Percentiles rank a stretch among this genome's conserved stretches.
Conservation (phyloP, 108 stramenopile genomes). For the Nitzschia sp. region DNA sequence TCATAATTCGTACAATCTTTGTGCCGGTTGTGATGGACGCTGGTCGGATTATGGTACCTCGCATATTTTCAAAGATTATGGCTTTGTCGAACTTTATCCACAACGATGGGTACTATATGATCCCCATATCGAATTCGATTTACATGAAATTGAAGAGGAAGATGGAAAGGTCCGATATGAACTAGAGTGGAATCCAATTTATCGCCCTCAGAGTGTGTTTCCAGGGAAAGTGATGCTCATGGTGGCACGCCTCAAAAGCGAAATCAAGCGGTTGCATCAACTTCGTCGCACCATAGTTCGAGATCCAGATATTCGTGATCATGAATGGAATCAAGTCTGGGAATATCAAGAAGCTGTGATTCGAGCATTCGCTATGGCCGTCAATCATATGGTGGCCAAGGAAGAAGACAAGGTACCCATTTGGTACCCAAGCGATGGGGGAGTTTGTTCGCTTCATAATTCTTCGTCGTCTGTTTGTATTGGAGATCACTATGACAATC, state of each 20-base stretch:
- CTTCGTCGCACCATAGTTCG: constrained; percentile 6
- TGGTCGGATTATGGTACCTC: constrained; percentile 47
- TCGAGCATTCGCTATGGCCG: constrained; percentile 17
- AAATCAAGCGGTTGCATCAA: constrained; percentile 6
- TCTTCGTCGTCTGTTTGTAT: constrained; percentile 5
- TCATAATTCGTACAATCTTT: constrained; percentile 55
- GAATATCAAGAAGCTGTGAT: constrained; percentile 29
- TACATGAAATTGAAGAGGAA: not conserved
- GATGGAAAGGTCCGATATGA: constrained; percentile 33
- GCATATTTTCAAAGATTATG: constrained; percentile 63
- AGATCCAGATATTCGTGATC: constrained; percentile 13
- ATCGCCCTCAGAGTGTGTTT: constrained; percentile 26
- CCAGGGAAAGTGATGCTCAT: constrained; percentile 4
- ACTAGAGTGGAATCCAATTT: constrained; percentile 15
- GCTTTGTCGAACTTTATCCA: constrained; percentile 76
- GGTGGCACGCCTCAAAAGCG: constrained; percentile 12
- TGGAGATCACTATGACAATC: not conserved
- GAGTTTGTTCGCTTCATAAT: not conserved
- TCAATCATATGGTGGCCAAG: constrained; percentile 13
- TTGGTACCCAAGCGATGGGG: not conserved
- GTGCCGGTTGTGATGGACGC: constrained; percentile 37
- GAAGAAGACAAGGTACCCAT: constrained; percentile 21
- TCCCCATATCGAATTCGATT: constrained; percentile 11
- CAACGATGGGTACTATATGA: constrained; percentile 57
- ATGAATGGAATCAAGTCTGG: constrained; percentile 29